Percentiles rank a stretch among this genome's conserved stretches.
These are phyloP conservation scores for Carex parvula DNA, from an alignment of 176 grass and related monocot species.

Conservation along the genomic window DNA sequence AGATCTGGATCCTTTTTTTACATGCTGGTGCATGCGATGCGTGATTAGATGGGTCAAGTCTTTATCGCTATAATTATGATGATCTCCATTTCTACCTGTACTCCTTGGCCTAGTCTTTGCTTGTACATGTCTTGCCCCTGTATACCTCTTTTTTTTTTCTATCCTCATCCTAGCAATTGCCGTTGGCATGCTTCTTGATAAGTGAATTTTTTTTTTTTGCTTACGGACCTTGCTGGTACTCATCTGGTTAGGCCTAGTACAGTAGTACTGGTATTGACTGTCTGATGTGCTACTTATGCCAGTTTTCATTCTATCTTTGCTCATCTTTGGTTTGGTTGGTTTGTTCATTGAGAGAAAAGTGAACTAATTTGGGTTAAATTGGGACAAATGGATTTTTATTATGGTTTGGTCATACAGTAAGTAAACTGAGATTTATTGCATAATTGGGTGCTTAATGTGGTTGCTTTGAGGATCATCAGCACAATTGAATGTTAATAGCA, in stretches of 20 bases:
- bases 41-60: background rate
- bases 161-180: background rate
- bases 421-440: constrained; percentile 10
- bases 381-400: background rate
- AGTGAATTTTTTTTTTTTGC: background rate
- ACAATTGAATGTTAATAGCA: background rate
- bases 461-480: background rate
- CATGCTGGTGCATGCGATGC: background rate
- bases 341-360: background rate
- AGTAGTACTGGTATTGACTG: background rate
- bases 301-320: background rate
- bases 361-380: background rate
- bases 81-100: background rate
- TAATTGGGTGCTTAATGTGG: constrained; percentile 1
- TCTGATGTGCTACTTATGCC: background rate
- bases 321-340: background rate
- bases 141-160: background rate
- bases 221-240: background rate
- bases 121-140: background rate
- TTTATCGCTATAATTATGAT: background rate
- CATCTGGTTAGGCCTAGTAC: background rate
- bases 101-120: background rate
- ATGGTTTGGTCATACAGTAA: background rate
- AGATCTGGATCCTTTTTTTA: background rate
- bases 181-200: background rate